Evolutionary conservation across 2,329 filamentous ascomycete species (phyloP).

Genomic region (Sarocladium strictum): DNA sequence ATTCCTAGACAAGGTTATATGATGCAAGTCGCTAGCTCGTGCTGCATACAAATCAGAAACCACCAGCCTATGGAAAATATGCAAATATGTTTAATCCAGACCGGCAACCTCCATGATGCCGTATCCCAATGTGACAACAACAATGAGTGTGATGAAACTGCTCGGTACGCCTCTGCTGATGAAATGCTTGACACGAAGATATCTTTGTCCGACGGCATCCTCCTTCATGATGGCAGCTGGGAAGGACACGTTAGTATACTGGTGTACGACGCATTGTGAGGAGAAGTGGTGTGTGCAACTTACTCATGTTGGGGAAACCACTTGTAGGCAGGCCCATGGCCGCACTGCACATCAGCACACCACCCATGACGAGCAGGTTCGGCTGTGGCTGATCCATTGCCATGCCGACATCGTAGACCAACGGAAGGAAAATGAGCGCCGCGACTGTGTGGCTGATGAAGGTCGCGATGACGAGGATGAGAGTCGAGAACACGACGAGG

Average conservation of each 20-base stretch:
- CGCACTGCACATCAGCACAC: conserved; percentile 94
- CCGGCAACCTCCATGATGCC: conserved; percentile 76
- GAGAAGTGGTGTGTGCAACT: conserved; percentile 35
- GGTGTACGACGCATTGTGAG: not conserved
- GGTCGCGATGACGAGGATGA: conserved; percentile 84
- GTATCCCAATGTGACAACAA: conserved; percentile 87
- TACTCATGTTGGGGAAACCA: conserved; percentile 99
- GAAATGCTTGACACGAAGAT: conserved; percentile 89
- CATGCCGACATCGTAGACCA: conserved; percentile 80
- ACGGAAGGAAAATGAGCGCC: conserved; percentile 85
- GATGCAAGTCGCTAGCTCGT: too few relatives aligned
- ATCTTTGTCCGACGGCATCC: conserved; percentile 85
- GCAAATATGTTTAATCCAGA: conserved; percentile 46
- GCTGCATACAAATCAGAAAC: not conserved
- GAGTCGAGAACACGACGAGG: conserved; percentile 72
- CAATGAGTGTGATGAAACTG: conserved; percentile 71
- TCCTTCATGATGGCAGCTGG: conserved; percentile 98
- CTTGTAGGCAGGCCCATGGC: conserved; percentile 92
- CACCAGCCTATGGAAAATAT: too few relatives aligned
- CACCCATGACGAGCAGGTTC: conserved; percentile 91
- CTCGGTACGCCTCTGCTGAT: conserved; percentile 87
- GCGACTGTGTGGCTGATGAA: conserved; percentile 98
- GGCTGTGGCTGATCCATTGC: conserved; percentile 86
- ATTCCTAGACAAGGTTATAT: conserved; percentile 14
- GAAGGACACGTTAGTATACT: not conserved